phyloP scores from a whole-genome alignment of 345 rosid species.

The Microcos paniculata region DNA sequence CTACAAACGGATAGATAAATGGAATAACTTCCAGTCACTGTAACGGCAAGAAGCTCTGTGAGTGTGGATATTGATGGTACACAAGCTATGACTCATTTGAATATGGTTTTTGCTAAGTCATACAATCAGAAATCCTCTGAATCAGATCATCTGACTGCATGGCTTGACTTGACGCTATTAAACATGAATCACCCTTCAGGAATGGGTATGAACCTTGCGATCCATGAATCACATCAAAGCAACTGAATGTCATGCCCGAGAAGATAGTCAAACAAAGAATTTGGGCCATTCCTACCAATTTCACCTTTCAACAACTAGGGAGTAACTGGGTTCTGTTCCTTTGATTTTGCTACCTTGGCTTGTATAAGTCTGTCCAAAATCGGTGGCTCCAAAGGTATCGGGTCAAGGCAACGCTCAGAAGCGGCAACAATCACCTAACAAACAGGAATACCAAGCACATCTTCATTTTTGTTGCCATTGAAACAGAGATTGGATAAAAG shows the following conservation, averaged over 20 bases:
- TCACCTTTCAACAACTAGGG: slow-evolving; percentile 13
- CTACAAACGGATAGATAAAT: neutral
- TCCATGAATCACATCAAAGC: neutral
- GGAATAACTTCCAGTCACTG: neutral
- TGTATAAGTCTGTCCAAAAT: slow-evolving; percentile 93
- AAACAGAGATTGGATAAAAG: neutral
- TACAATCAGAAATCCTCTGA: neutral
- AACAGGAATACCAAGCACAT: slow-evolving; percentile 9
- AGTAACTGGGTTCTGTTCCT: slow-evolving; percentile 39
- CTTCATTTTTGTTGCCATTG: neutral
- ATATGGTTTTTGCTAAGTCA: neutral
- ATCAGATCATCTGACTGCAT: neutral
- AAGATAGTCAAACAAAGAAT: neutral
- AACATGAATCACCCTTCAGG: neutral
- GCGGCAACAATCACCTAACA: slow-evolving; percentile 92
- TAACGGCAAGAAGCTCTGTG: neutral
- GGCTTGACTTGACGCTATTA: too few relatives aligned
- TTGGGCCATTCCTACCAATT: neutral
- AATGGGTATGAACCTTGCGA: neutral
- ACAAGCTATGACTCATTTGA: neutral
- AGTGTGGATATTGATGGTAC: neutral
- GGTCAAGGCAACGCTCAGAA: slow-evolving; percentile 92
- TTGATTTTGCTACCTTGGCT: slow-evolving; percentile 68
- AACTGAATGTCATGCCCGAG: slow-evolving; percentile 6
- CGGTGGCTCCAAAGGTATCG: slow-evolving; percentile 85